phyloP scores from a whole-genome alignment of 768 basidiomycete genomes.

The Naganishia onofrii region DNA sequence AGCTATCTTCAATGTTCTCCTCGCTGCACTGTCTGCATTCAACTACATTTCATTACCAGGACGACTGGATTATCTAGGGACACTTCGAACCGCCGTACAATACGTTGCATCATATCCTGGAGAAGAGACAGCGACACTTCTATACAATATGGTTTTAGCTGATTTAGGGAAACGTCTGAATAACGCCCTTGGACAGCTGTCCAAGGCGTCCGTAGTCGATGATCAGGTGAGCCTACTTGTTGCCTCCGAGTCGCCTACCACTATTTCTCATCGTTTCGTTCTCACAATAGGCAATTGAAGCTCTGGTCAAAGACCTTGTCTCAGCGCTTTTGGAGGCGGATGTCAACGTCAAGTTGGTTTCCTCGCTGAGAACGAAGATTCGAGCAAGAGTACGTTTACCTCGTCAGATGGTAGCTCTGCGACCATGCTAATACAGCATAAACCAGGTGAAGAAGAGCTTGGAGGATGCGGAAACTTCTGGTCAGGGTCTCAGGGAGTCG shows the following conservation, averaged over 20 bases:
- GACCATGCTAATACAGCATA: background rate
- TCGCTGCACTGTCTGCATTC: background rate
- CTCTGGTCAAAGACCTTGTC: slow-evolving; percentile 89
- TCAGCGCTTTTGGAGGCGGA: slow-evolving; percentile 91
- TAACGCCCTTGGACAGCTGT: slow-evolving; percentile 84
- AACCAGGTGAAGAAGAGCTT: slow-evolving; percentile 46
- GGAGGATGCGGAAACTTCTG: slow-evolving; percentile 64
- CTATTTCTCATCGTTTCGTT: background rate
- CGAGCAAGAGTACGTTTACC: slow-evolving; percentile 71
- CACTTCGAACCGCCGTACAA: too few relatives aligned
- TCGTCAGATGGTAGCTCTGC: background rate
- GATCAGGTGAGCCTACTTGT: slow-evolving; percentile 66
- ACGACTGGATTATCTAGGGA: too few relatives aligned
- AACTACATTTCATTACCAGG: background rate
- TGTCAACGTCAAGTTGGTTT: slow-evolving; percentile 95
- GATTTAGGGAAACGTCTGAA: slow-evolving; percentile 93
- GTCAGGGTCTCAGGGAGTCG: slow-evolving; percentile 68
- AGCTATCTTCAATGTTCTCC: background rate
- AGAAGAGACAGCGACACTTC: background rate
- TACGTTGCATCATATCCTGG: too few relatives aligned
- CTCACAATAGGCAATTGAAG: slow-evolving; percentile 76
- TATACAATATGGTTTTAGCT: slow-evolving; percentile 75
- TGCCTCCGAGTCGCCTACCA: background rate
- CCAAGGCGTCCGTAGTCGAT: slow-evolving; percentile 79
- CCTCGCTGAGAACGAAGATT: slow-evolving; percentile 79